phyloP scores from a whole-genome alignment of 352 stramenopile genomes.

The Globisporangium rhizosaccharum region DNA sequence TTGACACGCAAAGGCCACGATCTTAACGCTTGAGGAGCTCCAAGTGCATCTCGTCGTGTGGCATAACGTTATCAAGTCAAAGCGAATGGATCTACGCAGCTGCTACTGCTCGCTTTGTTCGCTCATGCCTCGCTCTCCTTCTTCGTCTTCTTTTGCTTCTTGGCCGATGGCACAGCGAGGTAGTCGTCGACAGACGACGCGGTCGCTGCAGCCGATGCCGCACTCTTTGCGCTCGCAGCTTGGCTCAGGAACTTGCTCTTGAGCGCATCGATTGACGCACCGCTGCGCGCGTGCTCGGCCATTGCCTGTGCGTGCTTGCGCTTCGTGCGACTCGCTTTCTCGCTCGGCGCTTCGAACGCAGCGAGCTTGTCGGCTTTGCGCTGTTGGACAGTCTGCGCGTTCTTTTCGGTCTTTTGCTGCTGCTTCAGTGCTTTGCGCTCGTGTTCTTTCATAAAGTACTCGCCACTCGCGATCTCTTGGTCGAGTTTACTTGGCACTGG shows the following conservation, averaged over 20 bases:
- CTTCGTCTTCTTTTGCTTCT: slow-evolving; percentile 53
- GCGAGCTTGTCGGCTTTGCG: slow-evolving; percentile 69
- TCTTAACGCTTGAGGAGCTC: too few species aligned
- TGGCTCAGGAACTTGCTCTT: slow-evolving; percentile 83
- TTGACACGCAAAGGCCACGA: too few species aligned
- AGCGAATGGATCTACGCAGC: too few species aligned
- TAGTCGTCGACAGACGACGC: slow-evolving; percentile 51
- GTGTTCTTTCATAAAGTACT: slow-evolving; percentile 99
- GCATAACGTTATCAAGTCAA: too few species aligned
- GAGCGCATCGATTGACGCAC: slow-evolving; percentile 52
- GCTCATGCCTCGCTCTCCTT: slow-evolving; percentile 2
- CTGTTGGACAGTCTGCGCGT: slow-evolving; percentile 51
- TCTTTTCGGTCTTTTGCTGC: slow-evolving; percentile 77
- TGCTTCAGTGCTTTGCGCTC: slow-evolving; percentile 92
- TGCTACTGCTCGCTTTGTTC: too few species aligned
- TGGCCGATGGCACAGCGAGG: slow-evolving; percentile 41
- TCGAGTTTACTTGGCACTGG: slow-evolving; percentile 96
- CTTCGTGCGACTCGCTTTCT: slow-evolving; percentile 77
- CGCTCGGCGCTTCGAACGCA: slow-evolving; percentile 67
- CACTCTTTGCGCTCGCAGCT: neutral
- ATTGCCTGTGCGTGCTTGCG: slow-evolving; percentile 48
- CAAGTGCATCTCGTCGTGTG: too few species aligned
- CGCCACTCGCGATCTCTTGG: slow-evolving; percentile 97
- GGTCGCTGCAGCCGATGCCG: slow-evolving; percentile 18
- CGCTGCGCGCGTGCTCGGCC: slow-evolving; percentile 38